A percentile compares a stretch with the other conserved stretches of the same genome.
Conservation (phyloP, 2,329 filamentous ascomycete genomes). For the Diaporthe ampelina region DNA sequence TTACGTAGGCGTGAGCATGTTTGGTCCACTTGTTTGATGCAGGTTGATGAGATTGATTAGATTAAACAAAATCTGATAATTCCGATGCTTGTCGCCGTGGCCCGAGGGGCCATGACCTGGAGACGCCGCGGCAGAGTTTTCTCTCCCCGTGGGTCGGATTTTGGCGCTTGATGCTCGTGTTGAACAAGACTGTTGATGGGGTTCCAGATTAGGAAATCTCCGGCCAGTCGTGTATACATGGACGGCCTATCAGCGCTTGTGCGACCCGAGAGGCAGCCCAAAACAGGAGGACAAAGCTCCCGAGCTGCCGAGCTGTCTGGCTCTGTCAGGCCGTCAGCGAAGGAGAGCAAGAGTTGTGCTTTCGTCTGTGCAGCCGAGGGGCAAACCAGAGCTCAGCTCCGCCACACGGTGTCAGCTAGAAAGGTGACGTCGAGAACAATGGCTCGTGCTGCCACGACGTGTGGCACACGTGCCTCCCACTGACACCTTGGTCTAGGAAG, state of each 20-base stretch:
- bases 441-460: conserved; percentile 14
- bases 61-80: conserved; percentile 2
- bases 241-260: not conserved
- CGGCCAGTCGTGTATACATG: not conserved
- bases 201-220: conserved; percentile 13
- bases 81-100: not conserved
- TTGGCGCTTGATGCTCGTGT: conserved; percentile 18
- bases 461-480: conserved; percentile 9
- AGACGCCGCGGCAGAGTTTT: not conserved
- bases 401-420: not conserved
- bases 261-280: not conserved
- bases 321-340: not conserved
- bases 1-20: conserved; percentile 23
- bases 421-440: conserved; percentile 12
- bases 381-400: conserved; percentile 15
- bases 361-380: not conserved
- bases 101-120: not conserved
- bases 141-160: conserved; percentile 17
- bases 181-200: not conserved
- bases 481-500: not conserved
- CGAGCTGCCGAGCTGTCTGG: conserved; percentile 9
- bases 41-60: conserved; percentile 32
- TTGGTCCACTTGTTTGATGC: conserved; percentile 11
- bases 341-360: not conserved
- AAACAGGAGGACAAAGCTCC: conserved; percentile 6